Base-by-base conservation (phyloP, 2,329 filamentous ascomycete species). In the Apiospora sp. region DNA sequence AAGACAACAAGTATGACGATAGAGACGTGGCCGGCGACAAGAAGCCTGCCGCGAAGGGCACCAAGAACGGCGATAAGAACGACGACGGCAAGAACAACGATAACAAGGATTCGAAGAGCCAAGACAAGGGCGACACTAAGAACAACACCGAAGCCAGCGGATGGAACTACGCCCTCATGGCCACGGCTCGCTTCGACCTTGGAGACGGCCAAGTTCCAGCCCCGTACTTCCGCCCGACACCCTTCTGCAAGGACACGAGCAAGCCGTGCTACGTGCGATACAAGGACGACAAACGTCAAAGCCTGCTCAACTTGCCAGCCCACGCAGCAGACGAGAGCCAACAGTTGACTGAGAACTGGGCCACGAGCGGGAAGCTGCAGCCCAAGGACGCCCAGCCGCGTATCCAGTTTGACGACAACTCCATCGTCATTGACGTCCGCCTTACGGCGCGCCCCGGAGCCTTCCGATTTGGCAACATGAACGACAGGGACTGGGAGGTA, bases 131-230 rank as follows among this genome's bases (percentile, higher is more conserved):
- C 22, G 16, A 30, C 10, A 46, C 22, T 2, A 46, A 37, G 30
- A 37, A 61, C 1, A n/a, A 13, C 30, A 61, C 58, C 34, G 48
- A 43, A 30, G 48, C 46, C 34, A 54, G 48, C 34, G 68, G 46
- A 10, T 70, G 68, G 68, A 51, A 70, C 37, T 71, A 71, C 41
- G 69, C 69, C 34, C 37, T 71, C 8, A 71, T 71, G 58, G 37
- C 54, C 16, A 67, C 54, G 16, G 69, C 69, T 7, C 51, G 24
- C 27, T 71, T 71, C 69, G 69, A 71, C 24, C 14, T 71, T 14
- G 54, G 69, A 10, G 24, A 44, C 30, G 69, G 68, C 14, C 22
- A 67, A 19, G 48, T 71, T 10, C 69, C 69, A 4, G 30, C 10
- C 7, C 58, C 69, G 8, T 71, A 46, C n/a, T 71, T 71, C 54